A percentile compares a stretch with the other conserved stretches of the same genome.
Evolutionary conservation across 2,329 filamentous ascomycete genomes (phyloP).

Genomic region (Talaromyces islandicus): DNA sequence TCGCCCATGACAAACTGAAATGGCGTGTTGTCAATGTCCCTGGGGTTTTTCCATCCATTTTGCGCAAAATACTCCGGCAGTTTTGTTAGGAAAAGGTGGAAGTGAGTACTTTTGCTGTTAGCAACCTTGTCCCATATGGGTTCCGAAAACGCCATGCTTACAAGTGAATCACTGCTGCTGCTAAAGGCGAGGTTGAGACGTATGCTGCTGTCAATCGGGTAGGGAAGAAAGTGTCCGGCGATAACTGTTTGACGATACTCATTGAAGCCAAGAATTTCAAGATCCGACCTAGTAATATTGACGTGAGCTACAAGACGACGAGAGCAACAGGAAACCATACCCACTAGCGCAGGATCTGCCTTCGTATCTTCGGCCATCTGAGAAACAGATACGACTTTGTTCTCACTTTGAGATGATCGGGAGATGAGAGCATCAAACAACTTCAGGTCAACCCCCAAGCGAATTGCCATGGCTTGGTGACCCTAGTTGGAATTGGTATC

Average conservation of each 20-base stretch:
- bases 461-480: background rate
- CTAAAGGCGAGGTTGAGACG: background rate
- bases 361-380: background rate
- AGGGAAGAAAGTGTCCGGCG: background rate
- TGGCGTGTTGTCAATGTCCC: conserved; percentile 19
- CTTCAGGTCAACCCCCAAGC: background rate
- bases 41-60: conserved; percentile 23
- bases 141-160: background rate
- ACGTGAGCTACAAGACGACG: background rate
- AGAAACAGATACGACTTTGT: background rate
- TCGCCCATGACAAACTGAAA: conserved; percentile 23
- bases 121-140: background rate
- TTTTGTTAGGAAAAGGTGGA: background rate
- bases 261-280: background rate
- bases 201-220: background rate
- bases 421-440: background rate
- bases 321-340: background rate
- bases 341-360: background rate
- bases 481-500: background rate
- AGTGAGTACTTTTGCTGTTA: background rate
- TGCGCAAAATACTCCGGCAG: conserved; percentile 22
- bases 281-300: background rate
- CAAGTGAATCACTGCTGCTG: background rate
- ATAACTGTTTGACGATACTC: background rate
- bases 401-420: background rate